Conservation (phyloP, 2,329 filamentous ascomycete genomes). For the Claviceps digitariae region DNA sequence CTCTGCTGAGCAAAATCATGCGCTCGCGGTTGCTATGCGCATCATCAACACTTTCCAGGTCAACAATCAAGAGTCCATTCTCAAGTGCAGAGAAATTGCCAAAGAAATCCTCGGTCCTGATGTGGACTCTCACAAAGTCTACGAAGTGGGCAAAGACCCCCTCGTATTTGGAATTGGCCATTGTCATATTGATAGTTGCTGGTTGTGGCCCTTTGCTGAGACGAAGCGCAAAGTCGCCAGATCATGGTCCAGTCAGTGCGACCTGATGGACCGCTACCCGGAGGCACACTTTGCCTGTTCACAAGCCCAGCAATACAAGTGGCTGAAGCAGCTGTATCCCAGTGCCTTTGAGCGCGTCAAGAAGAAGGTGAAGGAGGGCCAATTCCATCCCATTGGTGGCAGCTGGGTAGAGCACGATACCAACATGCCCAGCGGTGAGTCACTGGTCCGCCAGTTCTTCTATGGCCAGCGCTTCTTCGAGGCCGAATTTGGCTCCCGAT, state of each 20-base stretch:
- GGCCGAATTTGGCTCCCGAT: conserved; percentile 77
- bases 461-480: conserved; percentile 95
- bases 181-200: conserved; percentile 96
- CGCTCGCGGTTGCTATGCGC: conserved; percentile 67
- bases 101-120: conserved; percentile 68
- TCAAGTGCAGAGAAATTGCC: conserved; percentile 70
- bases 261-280: conserved; percentile 87
- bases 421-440: conserved; percentile 92
- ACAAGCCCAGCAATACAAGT: conserved; percentile 96
- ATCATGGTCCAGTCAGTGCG: conserved; percentile 94
- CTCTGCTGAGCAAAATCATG: conserved; percentile 79
- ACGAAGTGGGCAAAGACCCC: conserved; percentile 58
- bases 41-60: conserved; percentile 87
- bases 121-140: conserved; percentile 74
- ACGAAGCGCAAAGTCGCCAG: conserved; percentile 92
- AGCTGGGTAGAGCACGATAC: conserved; percentile 99
- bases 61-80: conserved; percentile 63
- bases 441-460: conserved; percentile 82
- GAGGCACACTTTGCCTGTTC: conserved; percentile 88
- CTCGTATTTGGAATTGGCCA: conserved; percentile 85
- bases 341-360: conserved; percentile 83
- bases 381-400: conserved; percentile 88
- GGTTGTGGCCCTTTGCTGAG: conserved; percentile 97
- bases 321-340: conserved; percentile 84
- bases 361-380: conserved; percentile 75